Conservation (phyloP, 306 rosid species). For the Alnus glutinosa region DNA sequence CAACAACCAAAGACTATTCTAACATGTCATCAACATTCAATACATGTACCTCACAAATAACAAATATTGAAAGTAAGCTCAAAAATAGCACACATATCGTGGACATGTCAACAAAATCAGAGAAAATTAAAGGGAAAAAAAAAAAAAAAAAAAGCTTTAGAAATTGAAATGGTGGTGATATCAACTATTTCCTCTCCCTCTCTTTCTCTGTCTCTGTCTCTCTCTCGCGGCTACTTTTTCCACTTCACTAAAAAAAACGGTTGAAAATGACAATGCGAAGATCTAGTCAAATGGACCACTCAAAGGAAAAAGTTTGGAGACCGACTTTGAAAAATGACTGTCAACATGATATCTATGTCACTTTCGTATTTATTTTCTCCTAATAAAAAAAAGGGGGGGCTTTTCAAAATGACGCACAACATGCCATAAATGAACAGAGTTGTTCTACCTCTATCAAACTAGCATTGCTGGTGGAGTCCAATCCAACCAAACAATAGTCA, state of each 20-base stretch:
- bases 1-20: not conserved
- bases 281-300: slow-evolving; percentile 4
- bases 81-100: not conserved
- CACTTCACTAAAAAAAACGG: not conserved
- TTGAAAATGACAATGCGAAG: slow-evolving; percentile 28
- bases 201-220: not conserved
- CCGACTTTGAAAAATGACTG: slow-evolving; percentile 12
- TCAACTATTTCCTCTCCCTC: not conserved
- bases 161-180: not conserved
- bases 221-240: not conserved
- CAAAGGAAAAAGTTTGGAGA: slow-evolving; percentile 15
- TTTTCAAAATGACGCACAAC: not conserved
- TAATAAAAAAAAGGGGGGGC: not conserved
- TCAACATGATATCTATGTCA: slow-evolving; percentile 20
- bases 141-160: not conserved
- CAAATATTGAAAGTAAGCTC: not conserved
- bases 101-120: not conserved
- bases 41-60: not conserved
- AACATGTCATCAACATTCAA: not conserved
- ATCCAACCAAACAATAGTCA: slow-evolving; percentile 42
- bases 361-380: not conserved
- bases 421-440: not conserved
- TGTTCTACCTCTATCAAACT: slow-evolving; percentile 61
- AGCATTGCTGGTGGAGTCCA: slow-evolving; percentile 42
- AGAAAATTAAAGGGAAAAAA: not conserved